A percentile compares a stretch with the other conserved stretches of the same genome.
These are phyloP conservation scores for Pigoraptor vietnamica DNA, from an alignment of 78 protist species.

Conservation along the genomic window DNA sequence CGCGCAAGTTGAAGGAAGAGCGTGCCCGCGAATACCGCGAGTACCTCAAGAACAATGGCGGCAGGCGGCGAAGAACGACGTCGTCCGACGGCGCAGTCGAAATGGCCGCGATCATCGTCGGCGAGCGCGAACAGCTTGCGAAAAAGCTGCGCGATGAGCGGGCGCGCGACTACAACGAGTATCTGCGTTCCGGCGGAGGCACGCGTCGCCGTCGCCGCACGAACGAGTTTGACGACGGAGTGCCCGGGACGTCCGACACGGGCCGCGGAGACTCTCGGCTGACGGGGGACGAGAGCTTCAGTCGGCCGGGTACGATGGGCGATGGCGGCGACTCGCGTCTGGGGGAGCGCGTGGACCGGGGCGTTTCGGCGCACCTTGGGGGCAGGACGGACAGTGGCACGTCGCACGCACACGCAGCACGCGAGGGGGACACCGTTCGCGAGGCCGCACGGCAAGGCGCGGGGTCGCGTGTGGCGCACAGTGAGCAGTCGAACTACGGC, in stretches of 20 bases:
- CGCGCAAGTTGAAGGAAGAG: background rate
- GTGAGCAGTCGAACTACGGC: background rate
- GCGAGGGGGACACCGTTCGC: too few species aligned
- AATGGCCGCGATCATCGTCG: background rate
- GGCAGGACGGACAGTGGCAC: too few species aligned
- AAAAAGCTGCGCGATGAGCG: background rate
- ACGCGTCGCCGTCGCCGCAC: background rate
- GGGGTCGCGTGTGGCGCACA: background rate
- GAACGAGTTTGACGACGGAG: background rate
- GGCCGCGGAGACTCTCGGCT: background rate
- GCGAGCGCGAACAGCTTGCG: background rate
- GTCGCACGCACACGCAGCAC: too few species aligned
- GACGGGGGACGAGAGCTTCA: background rate
- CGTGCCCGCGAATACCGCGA: background rate
- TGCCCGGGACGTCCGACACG: too few species aligned
- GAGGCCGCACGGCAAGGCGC: too few species aligned
- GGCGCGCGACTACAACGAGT: background rate
- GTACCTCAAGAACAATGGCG: background rate
- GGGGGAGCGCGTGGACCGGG: too few species aligned
- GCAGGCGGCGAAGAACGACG: background rate
- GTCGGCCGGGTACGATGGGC: too few species aligned
- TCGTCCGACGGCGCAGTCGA: background rate
- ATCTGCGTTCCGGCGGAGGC: background rate
- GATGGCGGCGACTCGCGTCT: too few species aligned
- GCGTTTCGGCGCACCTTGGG: too few species aligned